Conservation (phyloP, 1,284 basidiomycete genomes). For the Ustilago shanxiensis region DNA sequence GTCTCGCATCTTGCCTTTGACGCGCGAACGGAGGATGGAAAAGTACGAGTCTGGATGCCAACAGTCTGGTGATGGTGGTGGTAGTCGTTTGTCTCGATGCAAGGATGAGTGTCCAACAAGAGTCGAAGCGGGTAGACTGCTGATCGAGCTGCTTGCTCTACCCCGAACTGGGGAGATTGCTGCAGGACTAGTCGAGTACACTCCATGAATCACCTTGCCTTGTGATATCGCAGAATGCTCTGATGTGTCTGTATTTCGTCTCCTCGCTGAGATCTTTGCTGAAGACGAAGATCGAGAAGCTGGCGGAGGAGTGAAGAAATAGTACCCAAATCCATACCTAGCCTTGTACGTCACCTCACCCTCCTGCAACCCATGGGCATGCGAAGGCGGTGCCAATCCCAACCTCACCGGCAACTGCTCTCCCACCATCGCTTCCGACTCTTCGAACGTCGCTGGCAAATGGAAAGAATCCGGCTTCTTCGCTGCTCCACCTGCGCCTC, state of each 20-base stretch:
- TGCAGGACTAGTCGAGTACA: constrained; percentile 11
- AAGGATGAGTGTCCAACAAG: constrained; percentile 14
- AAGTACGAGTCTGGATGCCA: constrained; percentile 57
- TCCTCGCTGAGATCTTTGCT: constrained; percentile 6
- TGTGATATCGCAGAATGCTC: constrained; percentile 9
- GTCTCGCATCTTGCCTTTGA: constrained; percentile 49
- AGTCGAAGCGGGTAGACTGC: constrained; percentile 15
- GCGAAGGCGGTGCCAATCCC: constrained; percentile 54
- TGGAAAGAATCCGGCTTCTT: constrained; percentile 35
- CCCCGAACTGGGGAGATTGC: constrained; percentile 23
- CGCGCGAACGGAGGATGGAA: constrained; percentile 14
- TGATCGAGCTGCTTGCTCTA: constrained; percentile 26
- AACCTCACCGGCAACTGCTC: constrained; percentile 56
- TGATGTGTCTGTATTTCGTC: constrained; percentile 25
- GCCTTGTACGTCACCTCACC: constrained; percentile 46
- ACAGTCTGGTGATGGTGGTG: constrained; percentile 34
- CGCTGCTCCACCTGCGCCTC: neutral
- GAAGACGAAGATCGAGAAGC: neutral
- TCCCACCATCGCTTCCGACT: constrained; percentile 30
- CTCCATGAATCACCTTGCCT: neutral
- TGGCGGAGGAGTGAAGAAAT: constrained; percentile 58
- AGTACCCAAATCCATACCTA: constrained; percentile 48
- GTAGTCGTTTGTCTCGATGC: constrained; percentile 9
- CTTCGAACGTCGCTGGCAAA: constrained; percentile 36
- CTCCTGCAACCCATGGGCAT: constrained; percentile 24